Evolutionary conservation across 106 monocot species (phyloP).

Genomic region (Amphibolis antarctica): DNA sequence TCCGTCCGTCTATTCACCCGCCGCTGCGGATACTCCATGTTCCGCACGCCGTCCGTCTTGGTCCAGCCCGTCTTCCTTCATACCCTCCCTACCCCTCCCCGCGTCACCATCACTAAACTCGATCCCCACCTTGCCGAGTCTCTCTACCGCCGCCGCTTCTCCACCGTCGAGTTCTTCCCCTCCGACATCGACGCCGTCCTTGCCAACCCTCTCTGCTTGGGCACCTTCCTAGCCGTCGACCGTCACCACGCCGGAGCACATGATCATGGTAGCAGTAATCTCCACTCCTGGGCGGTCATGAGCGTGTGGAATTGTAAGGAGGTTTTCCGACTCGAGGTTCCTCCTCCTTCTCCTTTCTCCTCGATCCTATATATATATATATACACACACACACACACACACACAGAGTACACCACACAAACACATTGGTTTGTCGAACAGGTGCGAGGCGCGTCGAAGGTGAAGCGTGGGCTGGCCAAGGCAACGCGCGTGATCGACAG

Average conservation of each 20-base stretch:
- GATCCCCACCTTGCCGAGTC: conserved; percentile 27
- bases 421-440: too few relatives aligned
- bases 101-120: conserved; percentile 9
- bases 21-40: conserved; percentile 32
- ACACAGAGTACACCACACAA: too few relatives aligned
- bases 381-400: too few relatives aligned
- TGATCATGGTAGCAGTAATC: too few relatives aligned
- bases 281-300: too few relatives aligned
- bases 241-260: neutral
- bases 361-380: too few relatives aligned
- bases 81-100: too few relatives aligned
- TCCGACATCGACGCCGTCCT: conserved; percentile 31
- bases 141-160: conserved; percentile 28
- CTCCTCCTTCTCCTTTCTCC: too few relatives aligned
- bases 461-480: conserved; percentile 7
- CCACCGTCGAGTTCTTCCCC: conserved; percentile 45
- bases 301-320: conserved; percentile 38
- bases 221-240: conserved; percentile 34
- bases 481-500: conserved; percentile 24
- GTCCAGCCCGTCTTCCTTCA: conserved; percentile 60
- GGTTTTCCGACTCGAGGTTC: conserved; percentile 18
- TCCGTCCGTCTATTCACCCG: conserved; percentile 46
- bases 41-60: conserved; percentile 37
- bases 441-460: conserved; percentile 16
- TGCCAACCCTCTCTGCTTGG: conserved; percentile 31